These are phyloP conservation scores for Leptographium procerum DNA, from an alignment of 2,329 filamentous ascomycete species.

Conservation along the genomic window DNA sequence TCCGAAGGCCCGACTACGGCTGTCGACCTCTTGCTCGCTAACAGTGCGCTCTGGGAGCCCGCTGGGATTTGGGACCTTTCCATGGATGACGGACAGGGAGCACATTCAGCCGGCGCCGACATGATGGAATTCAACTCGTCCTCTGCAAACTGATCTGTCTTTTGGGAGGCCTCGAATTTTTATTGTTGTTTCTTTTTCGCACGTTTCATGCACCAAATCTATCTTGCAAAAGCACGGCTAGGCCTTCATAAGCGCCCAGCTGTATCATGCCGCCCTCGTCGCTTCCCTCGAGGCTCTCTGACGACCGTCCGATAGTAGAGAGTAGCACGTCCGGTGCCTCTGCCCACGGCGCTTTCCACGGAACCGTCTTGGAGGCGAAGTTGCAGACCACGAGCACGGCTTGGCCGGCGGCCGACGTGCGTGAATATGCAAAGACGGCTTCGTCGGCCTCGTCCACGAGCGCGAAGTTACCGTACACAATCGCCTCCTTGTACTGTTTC, in stretches of 20 bases:
- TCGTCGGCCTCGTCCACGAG: constrained; percentile 1
- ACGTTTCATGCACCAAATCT: neutral
- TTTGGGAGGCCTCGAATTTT: no score
- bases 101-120: neutral
- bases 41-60: neutral
- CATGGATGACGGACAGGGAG: no score
- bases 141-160: neutral
- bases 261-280: neutral
- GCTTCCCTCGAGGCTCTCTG: neutral
- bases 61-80: neutral
- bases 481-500: constrained; percentile 1
- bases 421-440: constrained; percentile 1
- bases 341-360: neutral
- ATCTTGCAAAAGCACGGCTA: neutral
- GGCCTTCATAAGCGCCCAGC: neutral
- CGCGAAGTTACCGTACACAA: constrained; percentile 5
- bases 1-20: neutral
- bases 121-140: neutral
- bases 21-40: neutral
- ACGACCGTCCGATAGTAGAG: neutral
- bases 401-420: neutral
- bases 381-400: constrained; percentile 1
- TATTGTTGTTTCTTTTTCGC: neutral
- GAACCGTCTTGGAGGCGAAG: neutral
- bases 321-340: neutral